These are phyloP conservation scores for Penicillium canariense DNA, from an alignment of 495 filamentous ascomycete genomes.

Conservation along the genomic window DNA sequence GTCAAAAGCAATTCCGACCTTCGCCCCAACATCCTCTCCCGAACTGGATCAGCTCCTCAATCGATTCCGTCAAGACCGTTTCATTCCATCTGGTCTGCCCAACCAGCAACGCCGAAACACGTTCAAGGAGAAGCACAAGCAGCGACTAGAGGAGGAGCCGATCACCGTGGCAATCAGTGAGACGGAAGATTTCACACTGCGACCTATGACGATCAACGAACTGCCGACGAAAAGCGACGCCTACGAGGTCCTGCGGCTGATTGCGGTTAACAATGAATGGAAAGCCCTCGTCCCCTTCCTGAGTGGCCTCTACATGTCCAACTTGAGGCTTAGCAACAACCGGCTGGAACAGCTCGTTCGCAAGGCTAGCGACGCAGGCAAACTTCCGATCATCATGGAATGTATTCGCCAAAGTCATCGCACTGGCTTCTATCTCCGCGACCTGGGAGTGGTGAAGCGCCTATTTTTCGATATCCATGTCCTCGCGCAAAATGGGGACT, in stretches of 20 bases:
- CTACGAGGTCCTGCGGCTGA: conserved; percentile 36
- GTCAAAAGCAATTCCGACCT: conserved; percentile 44
- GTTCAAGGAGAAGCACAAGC: conserved; percentile 48
- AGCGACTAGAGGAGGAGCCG: conserved; percentile 55
- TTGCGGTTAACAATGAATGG: conserved; percentile 58
- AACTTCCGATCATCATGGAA: conserved; percentile 50
- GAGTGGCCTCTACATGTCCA: conserved; percentile 50
- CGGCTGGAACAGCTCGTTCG: conserved; percentile 44
- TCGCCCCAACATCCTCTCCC: conserved; percentile 47
- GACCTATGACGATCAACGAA: conserved; percentile 41
- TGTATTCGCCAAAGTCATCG: conserved; percentile 43
- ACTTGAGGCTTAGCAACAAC: conserved; percentile 26
- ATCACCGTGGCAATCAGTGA: conserved; percentile 57
- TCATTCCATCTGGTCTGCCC: conserved; percentile 63
- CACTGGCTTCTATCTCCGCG: conserved; percentile 52
- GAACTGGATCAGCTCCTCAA: conserved; percentile 52
- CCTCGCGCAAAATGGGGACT: conserved; percentile 43
- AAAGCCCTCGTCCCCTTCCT: conserved; percentile 58
- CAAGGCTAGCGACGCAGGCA: conserved; percentile 34
- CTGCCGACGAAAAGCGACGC: conserved; percentile 38
- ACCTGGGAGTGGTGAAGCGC: conserved; percentile 37
- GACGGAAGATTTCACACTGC: conserved; percentile 55
- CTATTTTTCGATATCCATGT: conserved; percentile 53
- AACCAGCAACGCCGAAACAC: conserved; percentile 53
- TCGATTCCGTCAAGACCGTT: conserved; percentile 59